Conservation (phyloP, 2,329 filamentous ascomycete genomes). For the Colletotrichum graminicola region DNA sequence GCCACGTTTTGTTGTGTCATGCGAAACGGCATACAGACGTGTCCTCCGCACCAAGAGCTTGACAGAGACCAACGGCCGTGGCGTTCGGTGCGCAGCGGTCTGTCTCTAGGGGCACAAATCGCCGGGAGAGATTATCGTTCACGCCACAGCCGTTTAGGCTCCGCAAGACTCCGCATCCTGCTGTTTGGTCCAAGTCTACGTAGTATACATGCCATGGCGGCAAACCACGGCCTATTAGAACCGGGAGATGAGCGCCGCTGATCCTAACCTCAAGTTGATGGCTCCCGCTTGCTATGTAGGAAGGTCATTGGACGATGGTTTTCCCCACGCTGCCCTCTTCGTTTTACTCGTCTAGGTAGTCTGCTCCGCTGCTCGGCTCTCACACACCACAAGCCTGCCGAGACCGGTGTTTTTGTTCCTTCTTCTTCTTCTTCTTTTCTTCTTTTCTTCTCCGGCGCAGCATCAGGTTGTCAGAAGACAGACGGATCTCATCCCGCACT, state of each 20-base stretch:
- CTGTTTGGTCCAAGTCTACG: not conserved
- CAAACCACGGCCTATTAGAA: slow-evolving; percentile 1
- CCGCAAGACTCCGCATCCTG: slow-evolving; percentile 38
- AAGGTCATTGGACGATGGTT: slow-evolving; percentile 17
- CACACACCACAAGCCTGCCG: slow-evolving; percentile 19
- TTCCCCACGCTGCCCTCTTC: slow-evolving; percentile 25
- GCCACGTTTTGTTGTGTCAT: slow-evolving; percentile 26
- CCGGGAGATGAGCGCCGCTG: slow-evolving; percentile 11
- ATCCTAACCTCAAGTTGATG: slow-evolving; percentile 9
- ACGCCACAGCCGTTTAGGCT: slow-evolving; percentile 36
- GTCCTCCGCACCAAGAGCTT: not conserved
- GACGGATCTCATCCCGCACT: slow-evolving; percentile 30
- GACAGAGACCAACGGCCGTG: not conserved
- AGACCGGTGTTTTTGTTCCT: slow-evolving; percentile 1
- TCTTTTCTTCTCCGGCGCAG: not conserved
- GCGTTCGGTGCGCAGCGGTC: too few relatives aligned
- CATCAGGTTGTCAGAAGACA: slow-evolving; percentile 4
- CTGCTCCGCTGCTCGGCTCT: not conserved
- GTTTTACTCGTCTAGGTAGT: not conserved
- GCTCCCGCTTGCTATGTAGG: slow-evolving; percentile 9
- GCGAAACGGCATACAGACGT: slow-evolving; percentile 5
- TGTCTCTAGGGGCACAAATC: not conserved
- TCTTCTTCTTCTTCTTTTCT: too few relatives aligned
- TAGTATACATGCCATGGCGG: slow-evolving; percentile 7
- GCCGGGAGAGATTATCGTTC: slow-evolving; percentile 20